Conservation (phyloP, 2,329 filamentous ascomycete species). For the Ophiocordyceps camponoti-leonardi region DNA sequence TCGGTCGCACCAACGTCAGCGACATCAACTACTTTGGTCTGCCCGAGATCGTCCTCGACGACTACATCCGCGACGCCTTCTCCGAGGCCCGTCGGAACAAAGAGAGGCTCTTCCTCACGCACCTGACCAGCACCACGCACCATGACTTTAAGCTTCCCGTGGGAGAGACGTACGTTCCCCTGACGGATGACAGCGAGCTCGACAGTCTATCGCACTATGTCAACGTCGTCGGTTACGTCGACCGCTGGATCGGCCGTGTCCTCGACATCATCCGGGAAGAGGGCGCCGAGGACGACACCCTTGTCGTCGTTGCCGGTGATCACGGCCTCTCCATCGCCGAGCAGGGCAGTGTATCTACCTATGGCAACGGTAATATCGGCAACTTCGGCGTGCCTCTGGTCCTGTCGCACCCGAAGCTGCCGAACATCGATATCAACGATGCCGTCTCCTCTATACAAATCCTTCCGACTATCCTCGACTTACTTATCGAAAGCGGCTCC, state of each 20-base stretch:
- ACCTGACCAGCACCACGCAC: conserved; percentile 18
- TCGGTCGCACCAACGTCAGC: conserved; percentile 9
- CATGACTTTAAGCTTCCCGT: conserved; percentile 15
- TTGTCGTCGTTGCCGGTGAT: conserved; percentile 15
- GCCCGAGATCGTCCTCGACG: conserved; percentile 12
- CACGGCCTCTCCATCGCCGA: conserved; percentile 16
- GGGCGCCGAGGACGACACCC: conserved; percentile 13
- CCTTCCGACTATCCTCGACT: conserved; percentile 16
- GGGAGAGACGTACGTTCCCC: conserved; percentile 9
- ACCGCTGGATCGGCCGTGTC: conserved; percentile 15
- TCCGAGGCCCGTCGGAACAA: conserved; percentile 11
- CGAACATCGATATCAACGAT: conserved; percentile 13
- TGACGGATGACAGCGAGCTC: conserved; percentile 8
- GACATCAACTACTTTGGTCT: conserved; percentile 18
- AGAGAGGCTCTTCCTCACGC: conserved; percentile 15
- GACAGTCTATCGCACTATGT: conserved; percentile 15
- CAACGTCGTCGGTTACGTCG: conserved; percentile 15
- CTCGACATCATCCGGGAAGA: conserved; percentile 13
- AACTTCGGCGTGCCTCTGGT: conserved; percentile 17
- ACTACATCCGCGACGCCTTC: conserved; percentile 15
- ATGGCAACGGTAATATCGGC: conserved; percentile 15
- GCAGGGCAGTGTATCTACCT: conserved; percentile 13
- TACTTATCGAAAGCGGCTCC: conserved; percentile 15
- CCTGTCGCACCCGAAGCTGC: conserved; percentile 16
- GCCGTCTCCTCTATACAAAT: conserved; percentile 15